Percentiles rank a stretch among this genome's conserved stretches.
These are phyloP conservation scores for Oryza rufipogon DNA, from an alignment of 176 grass and related monocot genomes.

Conservation along the genomic window DNA sequence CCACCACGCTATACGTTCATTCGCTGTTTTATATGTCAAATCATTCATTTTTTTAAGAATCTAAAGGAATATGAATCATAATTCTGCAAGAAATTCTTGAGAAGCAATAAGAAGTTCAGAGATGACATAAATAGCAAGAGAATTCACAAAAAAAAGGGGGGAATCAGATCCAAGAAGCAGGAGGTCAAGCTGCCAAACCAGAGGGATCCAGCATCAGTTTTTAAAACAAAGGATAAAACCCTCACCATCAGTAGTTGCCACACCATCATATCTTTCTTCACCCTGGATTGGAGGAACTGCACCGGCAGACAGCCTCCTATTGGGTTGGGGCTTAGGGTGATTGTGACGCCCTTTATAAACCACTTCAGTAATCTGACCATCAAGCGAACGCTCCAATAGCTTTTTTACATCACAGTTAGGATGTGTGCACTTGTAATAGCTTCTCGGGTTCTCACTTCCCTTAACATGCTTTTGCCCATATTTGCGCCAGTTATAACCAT, in stretches of 20 bases:
- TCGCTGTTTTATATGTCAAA: background rate
- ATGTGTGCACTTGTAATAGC: slow-evolving; percentile 99
- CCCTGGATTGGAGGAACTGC: slow-evolving; percentile 57
- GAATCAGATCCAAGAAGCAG: background rate
- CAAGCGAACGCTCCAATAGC: slow-evolving; percentile 81
- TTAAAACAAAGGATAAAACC: slow-evolving; percentile 12
- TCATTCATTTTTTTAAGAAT: slow-evolving; percentile 2
- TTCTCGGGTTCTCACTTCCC: slow-evolving; percentile 96
- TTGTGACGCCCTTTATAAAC: slow-evolving; percentile 90
- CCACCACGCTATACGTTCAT: too few relatives aligned
- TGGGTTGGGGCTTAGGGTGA: slow-evolving; percentile 89
- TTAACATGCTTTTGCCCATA: slow-evolving; percentile 98
- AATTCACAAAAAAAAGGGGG: background rate
- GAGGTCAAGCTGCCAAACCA: slow-evolving; percentile 22
- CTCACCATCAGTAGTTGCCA: slow-evolving; percentile 64
- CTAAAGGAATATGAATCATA: background rate
- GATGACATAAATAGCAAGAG: background rate
- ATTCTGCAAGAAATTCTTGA: background rate
- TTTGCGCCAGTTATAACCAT: slow-evolving; percentile 96
- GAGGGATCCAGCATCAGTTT: slow-evolving; percentile 9
- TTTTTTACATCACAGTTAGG: slow-evolving; percentile 98
- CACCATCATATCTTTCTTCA: slow-evolving; percentile 74
- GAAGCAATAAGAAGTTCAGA: background rate
- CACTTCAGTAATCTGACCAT: slow-evolving; percentile 92
- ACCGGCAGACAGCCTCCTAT: slow-evolving; percentile 65